Evolutionary conservation across 371 early-diverging fungal species (phyloP).

Genomic region (Lichtheimia ramosa): DNA sequence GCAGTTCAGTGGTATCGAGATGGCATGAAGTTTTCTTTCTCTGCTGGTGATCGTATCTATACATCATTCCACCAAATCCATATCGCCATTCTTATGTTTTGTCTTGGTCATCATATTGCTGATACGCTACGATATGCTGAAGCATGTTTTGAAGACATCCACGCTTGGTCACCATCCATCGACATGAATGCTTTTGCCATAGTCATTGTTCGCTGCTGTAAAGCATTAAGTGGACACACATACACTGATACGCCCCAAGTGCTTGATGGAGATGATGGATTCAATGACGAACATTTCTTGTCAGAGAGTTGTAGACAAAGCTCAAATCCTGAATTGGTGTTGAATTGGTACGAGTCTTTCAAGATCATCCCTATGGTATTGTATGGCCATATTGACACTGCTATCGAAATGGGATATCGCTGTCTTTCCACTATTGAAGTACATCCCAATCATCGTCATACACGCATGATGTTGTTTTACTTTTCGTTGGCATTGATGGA

Average conservation of each 20-base stretch:
- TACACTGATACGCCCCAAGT: constrained; percentile 22
- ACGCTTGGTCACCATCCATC: constrained; percentile 37
- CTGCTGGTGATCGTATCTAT: constrained; percentile 47
- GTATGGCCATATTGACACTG: constrained; percentile 41
- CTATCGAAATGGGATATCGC: constrained; percentile 31
- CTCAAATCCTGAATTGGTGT: constrained; percentile 24
- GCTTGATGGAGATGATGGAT: constrained; percentile 48
- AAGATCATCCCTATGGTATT: constrained; percentile 38
- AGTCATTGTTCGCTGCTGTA: constrained; percentile 37
- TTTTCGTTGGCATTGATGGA: constrained; percentile 38
- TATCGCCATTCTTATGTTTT: constrained; percentile 24
- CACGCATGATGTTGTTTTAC: constrained; percentile 28
- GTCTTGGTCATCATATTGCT: constrained; percentile 19
- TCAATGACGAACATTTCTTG: constrained; percentile 40
- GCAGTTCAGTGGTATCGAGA: constrained; percentile 14
- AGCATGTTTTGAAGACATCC: constrained; percentile 35
- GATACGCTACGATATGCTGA: constrained; percentile 31
- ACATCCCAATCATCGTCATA: constrained; percentile 43
- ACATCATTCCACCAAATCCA: constrained; percentile 34
- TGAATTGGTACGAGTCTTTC: constrained; percentile 44
- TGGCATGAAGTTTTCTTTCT: constrained; percentile 14
- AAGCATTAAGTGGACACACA: constrained; percentile 41
- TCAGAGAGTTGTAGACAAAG: constrained; percentile 37
- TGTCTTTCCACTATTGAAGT: constrained; percentile 24
- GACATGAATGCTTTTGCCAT: constrained; percentile 38